Conservation (phyloP, 2,329 filamentous ascomycete species). For the Aspergillus aculeatinus region DNA sequence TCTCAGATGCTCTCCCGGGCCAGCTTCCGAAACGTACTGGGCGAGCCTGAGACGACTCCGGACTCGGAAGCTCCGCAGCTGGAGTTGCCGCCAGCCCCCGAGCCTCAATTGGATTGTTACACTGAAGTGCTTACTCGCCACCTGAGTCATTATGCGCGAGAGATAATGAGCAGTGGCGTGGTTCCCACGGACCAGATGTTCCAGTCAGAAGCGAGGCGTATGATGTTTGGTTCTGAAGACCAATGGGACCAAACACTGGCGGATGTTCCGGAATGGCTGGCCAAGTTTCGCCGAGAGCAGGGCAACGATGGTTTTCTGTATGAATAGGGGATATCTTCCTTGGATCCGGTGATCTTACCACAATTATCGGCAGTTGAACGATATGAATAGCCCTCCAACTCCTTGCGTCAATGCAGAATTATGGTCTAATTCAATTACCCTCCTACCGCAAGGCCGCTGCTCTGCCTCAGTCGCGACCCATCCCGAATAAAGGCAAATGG, state of each 20-base stretch:
- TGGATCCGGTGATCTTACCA: too few relatives aligned
- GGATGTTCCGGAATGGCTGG: too few relatives aligned
- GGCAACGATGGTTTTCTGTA: too few relatives aligned
- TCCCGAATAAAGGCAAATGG: conserved; percentile 22
- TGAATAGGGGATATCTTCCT: too few relatives aligned
- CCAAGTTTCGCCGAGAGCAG: too few relatives aligned
- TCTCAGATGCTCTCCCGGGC: conserved; percentile 20
- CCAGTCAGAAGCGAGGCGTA: conserved; percentile 3
- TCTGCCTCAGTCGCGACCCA: conserved; percentile 1
- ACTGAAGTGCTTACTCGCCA: conserved; percentile 19
- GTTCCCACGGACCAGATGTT: conserved; percentile 8
- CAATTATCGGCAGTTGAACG: too few relatives aligned
- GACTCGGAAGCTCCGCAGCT: too few relatives aligned
- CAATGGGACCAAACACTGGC: too few relatives aligned
- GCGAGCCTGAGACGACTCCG: too few relatives aligned
- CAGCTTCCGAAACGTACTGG: neutral
- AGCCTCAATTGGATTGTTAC: conserved; percentile 12
- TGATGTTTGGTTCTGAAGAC: conserved; percentile 4
- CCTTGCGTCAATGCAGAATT: too few relatives aligned
- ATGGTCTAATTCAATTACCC: neutral
- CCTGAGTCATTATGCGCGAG: conserved; percentile 17
- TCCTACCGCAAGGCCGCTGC: too few relatives aligned
- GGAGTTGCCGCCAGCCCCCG: neutral
- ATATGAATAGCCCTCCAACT: too few relatives aligned
- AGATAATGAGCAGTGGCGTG: neutral